Evolutionary conservation across 768 basidiomycete genomes (phyloP).

Genomic region (Phylloporus sp.): DNA sequence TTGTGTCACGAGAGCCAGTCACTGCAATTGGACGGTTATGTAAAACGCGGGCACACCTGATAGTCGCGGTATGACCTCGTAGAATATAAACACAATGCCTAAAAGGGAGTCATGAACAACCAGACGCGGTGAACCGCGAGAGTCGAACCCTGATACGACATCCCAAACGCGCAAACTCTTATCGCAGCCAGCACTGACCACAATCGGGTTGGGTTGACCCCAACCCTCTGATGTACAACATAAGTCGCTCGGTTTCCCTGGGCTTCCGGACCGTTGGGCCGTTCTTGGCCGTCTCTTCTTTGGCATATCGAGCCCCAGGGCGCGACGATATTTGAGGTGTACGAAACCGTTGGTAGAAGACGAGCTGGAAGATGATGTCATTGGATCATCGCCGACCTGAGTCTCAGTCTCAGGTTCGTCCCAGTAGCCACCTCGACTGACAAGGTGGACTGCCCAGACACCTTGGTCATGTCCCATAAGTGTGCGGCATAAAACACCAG

Average conservation of each 20-base stretch:
- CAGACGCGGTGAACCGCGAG: neutral
- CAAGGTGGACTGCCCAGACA: slow-evolving; percentile 89
- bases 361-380: neutral
- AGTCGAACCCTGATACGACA: slow-evolving; percentile 69
- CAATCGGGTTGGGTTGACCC: slow-evolving; percentile 79
- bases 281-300: slow-evolving; percentile 23
- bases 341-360: slow-evolving; percentile 22
- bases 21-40: slow-evolving; percentile 87
- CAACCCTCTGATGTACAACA: slow-evolving; percentile 78
- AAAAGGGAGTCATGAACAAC: slow-evolving; percentile 2
- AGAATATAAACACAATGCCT: slow-evolving; percentile 75
- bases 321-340: slow-evolving; percentile 39
- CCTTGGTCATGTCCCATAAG: slow-evolving; percentile 82
- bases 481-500: slow-evolving; percentile 72
- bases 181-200: slow-evolving; percentile 93
- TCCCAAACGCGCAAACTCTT: slow-evolving; percentile 93
- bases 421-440: slow-evolving; percentile 59
- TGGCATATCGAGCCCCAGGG: slow-evolving; percentile 43
- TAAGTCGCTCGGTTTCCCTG: slow-evolving; percentile 44
- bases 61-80: slow-evolving; percentile 82
- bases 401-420: slow-evolving; percentile 14
- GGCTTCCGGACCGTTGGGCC: slow-evolving; percentile 7
- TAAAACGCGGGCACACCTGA: slow-evolving; percentile 85
- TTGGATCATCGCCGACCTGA: slow-evolving; percentile 8
- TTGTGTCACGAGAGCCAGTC: slow-evolving; percentile 83